A percentile compares a stretch with the other conserved stretches of the same genome.
Evolutionary conservation across 805 yeast species (phyloP).

Genomic region (Yarrowia sp.): DNA sequence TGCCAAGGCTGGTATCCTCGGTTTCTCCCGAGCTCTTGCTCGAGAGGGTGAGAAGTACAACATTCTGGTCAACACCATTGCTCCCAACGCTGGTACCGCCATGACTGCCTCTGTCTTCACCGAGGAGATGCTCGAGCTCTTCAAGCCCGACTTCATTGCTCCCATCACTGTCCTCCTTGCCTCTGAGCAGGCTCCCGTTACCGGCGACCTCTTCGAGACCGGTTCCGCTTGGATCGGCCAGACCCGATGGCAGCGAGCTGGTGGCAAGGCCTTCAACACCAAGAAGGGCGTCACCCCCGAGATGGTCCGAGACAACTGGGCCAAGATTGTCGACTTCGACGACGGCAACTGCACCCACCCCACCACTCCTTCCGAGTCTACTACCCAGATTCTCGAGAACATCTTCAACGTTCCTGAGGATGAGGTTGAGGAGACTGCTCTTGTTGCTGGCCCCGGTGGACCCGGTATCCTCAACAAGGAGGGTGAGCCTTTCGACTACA

Average conservation of each 20-base stretch:
- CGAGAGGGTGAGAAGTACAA: slow-evolving; percentile 81
- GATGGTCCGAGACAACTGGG: slow-evolving; percentile 65
- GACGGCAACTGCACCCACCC: slow-evolving; percentile 55
- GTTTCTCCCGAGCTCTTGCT: slow-evolving; percentile 81
- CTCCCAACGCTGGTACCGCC: slow-evolving; percentile 98
- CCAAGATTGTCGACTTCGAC: slow-evolving; percentile 61
- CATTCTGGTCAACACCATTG: slow-evolving; percentile 77
- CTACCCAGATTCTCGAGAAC: slow-evolving; percentile 69
- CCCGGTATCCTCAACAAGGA: slow-evolving; percentile 48
- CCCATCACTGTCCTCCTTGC: slow-evolving; percentile 80
- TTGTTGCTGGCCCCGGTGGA: slow-evolving; percentile 47
- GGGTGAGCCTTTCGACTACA: slow-evolving; percentile 46
- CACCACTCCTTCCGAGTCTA: slow-evolving; percentile 67
- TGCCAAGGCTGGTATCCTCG: slow-evolving; percentile 86
- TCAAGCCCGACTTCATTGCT: slow-evolving; percentile 85
- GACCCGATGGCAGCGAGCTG: slow-evolving; percentile 92
- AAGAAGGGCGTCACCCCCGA: slow-evolving; percentile 57
- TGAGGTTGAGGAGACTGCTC: slow-evolving; percentile 46
- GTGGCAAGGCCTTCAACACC: slow-evolving; percentile 65
- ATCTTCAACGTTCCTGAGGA: slow-evolving; percentile 44
- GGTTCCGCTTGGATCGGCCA: slow-evolving; percentile 97
- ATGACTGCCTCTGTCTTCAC: slow-evolving; percentile 90
- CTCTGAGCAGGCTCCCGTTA: slow-evolving; percentile 67
- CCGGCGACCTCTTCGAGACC: slow-evolving; percentile 83
- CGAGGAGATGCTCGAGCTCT: slow-evolving; percentile 74